Base-by-base conservation (phyloP, 1,284 basidiomycete genomes). In the Rhodotorula sp. region DNA sequence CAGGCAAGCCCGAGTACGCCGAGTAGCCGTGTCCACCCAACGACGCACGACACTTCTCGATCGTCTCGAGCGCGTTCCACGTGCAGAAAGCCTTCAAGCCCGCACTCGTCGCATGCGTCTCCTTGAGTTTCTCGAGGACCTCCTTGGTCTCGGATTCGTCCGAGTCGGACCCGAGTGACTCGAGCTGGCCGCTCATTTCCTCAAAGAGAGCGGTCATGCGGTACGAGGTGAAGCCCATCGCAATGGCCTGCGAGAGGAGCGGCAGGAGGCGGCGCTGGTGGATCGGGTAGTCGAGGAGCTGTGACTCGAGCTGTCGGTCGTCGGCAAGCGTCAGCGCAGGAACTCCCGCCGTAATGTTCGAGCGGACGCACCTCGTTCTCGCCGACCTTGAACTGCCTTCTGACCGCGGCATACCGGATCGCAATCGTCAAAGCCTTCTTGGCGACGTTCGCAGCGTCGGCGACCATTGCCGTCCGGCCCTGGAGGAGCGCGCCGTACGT, bases 41-140 rank as follows among this genome's bases (percentile, higher is more conserved):
- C 78, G 78, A 85, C 82, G 71, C 71, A 60, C 85, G 79, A 69
- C 84, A 84, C 64, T 82, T 83, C 76, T 86, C 85, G 64, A 86
- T 86, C 26, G 83, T 83, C 70, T 85, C 83, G 59, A 86, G 80
- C 58, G 83, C 83, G 13, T 81, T 81, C 85, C 85, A 86, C 10
- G 85, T 86, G 77, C 84, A 86, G 81, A 85, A 86, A 24, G 85
- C 85, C 80, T 86, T 86, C 63, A 86, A 79, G 46, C 85, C 85
- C 3, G 85, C 84, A 37, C 83, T 84, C 6, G 85, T 85, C 2
- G 84, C 82, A 76, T 86, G 85, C 5, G 84, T 85, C 78, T 85
- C 84, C 79, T 86, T 86, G 71, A 86, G 81, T 79, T 83, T 84
- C 70, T 85, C 81, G 51, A 81, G 70, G 22, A 77, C 78, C 22